Base-by-base conservation (phyloP, 73 alveolate genomes). In the Paramecium octaurelia region DNA sequence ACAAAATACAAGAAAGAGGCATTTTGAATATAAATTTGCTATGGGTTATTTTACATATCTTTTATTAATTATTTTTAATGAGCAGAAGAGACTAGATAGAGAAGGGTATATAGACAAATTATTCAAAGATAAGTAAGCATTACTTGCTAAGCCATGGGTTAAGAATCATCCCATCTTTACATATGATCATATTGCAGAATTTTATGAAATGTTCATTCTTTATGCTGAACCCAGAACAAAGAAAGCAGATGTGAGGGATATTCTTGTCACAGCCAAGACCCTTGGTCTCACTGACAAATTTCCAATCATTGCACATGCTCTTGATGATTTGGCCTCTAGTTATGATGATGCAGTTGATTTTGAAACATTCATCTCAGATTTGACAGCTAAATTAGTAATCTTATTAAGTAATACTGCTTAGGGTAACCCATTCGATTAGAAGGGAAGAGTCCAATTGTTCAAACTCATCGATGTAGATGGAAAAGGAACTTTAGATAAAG, bases 171-270 rank as follows among this genome's bases (percentile, higher is more conserved):
- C 91, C 21, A 80, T 80, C 73, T 80, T 80, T 46, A 80, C 91
- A 38, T 23, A 80, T 27, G 91, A 80, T 48, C 91, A 80, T 43
- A 80, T 80, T 46, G 50, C 48, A 38, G 91, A 80, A 14, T 80
- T 80, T 48, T 80, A 80, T 80, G 91, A 80, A 42, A 42, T 80
- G 73, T 80, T 80, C 34, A 24, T 44, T 12, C 73, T 80, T 31
- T 80, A 80, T 80, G 91, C 91, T 24, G 91, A 80, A 31, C 91
- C 91, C 27, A 42, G 91, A 80, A 80, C 91, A 34, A 80, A 80
- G 91, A 80, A 42, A 80, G 91, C 91, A 38, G 91, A 80, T 80
- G 91, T 80, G 16, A 80, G 91, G 24, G 91, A 80, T 18, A 80
- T 80, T 48, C 44, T 80, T 29, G 91, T 80, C 18, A 80, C 91